Conservation (phyloP, 345 rosid species). For the Nephelium lappaceum region DNA sequence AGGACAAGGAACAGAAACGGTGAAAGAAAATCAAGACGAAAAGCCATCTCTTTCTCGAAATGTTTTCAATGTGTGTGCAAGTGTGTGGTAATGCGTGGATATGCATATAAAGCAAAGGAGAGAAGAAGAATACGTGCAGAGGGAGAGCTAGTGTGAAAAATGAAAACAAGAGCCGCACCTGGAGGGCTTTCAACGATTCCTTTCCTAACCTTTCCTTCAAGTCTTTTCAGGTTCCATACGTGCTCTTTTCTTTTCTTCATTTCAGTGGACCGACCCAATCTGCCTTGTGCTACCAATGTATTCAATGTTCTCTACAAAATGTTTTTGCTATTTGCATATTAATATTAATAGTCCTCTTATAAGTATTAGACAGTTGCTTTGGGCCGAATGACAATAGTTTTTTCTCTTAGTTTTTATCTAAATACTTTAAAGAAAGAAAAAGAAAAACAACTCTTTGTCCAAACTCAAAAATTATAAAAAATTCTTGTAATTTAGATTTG, state of each 20-base stretch:
- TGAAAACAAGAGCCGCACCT: background rate
- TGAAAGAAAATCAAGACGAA: conserved; percentile 21
- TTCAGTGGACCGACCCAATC: too few species aligned
- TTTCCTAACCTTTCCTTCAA: conserved; percentile 45
- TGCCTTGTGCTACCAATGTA: background rate
- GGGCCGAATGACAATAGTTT: too few species aligned
- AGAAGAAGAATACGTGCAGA: conserved; percentile 54
- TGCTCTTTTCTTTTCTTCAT: background rate
- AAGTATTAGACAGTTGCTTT: too few species aligned
- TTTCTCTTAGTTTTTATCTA: too few species aligned
- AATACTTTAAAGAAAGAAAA: too few species aligned
- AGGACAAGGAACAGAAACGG: conserved; percentile 35
- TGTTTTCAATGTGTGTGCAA: too few species aligned
- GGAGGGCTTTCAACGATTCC: conserved; percentile 39
- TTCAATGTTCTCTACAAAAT: background rate
- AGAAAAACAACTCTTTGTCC: too few species aligned
- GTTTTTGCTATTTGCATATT: too few species aligned
- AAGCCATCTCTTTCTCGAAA: conserved; percentile 35
- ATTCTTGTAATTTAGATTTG: too few species aligned
- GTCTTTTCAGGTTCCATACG: conserved; percentile 46
- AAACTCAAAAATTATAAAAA: too few species aligned
- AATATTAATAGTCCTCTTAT: too few species aligned
- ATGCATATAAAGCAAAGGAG: conserved; percentile 26
- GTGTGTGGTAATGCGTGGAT: background rate
- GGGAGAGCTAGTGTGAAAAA: conserved; percentile 20